Conservation (phyloP, 495 filamentous ascomycete genomes). For the Lichenothelia convexa region DNA sequence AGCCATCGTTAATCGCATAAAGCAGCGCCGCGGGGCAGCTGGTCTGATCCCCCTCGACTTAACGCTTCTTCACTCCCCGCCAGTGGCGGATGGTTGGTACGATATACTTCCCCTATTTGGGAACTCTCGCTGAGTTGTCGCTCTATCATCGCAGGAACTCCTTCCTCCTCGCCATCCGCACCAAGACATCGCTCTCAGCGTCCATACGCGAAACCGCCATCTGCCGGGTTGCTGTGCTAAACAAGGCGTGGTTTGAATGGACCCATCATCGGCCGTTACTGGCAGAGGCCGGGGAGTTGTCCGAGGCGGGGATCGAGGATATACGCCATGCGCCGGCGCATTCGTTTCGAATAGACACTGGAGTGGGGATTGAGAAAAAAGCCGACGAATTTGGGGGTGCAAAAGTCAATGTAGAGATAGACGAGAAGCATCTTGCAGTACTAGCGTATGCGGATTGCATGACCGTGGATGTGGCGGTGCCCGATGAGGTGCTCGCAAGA, state of each 20-base stretch:
- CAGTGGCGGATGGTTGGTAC: slow-evolving; percentile 53
- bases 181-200: slow-evolving; percentile 37
- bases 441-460: slow-evolving; percentile 58
- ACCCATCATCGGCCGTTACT: slow-evolving; percentile 49
- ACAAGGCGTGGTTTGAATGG: slow-evolving; percentile 66
- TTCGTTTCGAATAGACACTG: too few relatives aligned
- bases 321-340: slow-evolving; percentile 5
- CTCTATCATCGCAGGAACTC: slow-evolving; percentile 34
- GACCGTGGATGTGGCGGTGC: slow-evolving; percentile 45
- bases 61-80: slow-evolving; percentile 52
- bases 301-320: slow-evolving; percentile 8
- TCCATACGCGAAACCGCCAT: slow-evolving; percentile 55
- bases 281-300: slow-evolving; percentile 21
- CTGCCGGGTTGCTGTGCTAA: slow-evolving; percentile 54
- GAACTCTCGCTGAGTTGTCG: too few relatives aligned
- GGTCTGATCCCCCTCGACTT: slow-evolving; percentile 50
- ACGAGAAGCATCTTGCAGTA: slow-evolving; percentile 42
- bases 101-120: background rate
- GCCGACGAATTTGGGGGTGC: too few relatives aligned
- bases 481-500: slow-evolving; percentile 40
- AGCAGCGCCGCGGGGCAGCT: slow-evolving; percentile 42
- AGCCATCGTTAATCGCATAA: slow-evolving; percentile 41
- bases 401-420: slow-evolving; percentile 18
- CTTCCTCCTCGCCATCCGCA: slow-evolving; percentile 59
- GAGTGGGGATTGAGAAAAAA: too few relatives aligned